Base-by-base conservation (phyloP, 1,139 yeast species). In the Komagataea norvegica region DNA sequence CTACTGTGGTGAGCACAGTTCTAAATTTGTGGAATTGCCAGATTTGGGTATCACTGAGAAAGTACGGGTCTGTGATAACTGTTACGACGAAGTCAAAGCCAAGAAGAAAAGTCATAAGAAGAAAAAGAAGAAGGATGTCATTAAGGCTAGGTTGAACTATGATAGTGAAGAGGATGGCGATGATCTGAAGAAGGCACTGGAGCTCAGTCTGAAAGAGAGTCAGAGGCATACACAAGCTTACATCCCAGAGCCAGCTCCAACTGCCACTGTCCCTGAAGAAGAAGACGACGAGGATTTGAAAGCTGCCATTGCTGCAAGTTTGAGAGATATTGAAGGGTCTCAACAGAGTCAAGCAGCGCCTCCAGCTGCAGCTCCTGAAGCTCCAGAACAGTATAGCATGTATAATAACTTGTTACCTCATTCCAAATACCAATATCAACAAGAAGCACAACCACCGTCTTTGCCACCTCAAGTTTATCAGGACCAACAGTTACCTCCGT, bases 291-390 rank as follows among this genome's bases (percentile, higher is more conserved):
- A 82, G 25, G 96, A 87, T 30, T 73, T 91, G 79, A 84, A 79
- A 56, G 95, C 93, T 1, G 98, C 97, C 0, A 88, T 91, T 44
- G 95, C 85, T n/a, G 96, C 95, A 1, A 85, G 95, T 60, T 68
- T 91, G 46, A 70, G 72, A 42, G 96, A 87, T 44, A 72, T 82
- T 57, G 75, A 81, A 48, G 62, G 56, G 54, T 70, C 56, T 51
- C 56, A 58, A 32, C 44, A 45, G 32, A n/a, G n/a, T n/a, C 15
- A 42, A 35, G 21, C 49, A 44, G 25, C 33, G 44, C n/a, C 38
- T 31, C n/a, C 6, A 13, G 35, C 31, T 11, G 41, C 37, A 16
- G 27, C 45, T 32, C 16, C 37, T 15, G 27, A 30, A 32, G 16
- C 33, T 31, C 14, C 38, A 32, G 29, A 45, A 33, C 22, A 41